Evolutionary conservation across 345 rosid species (phyloP).

Genomic region (Isatis tinctoria): DNA sequence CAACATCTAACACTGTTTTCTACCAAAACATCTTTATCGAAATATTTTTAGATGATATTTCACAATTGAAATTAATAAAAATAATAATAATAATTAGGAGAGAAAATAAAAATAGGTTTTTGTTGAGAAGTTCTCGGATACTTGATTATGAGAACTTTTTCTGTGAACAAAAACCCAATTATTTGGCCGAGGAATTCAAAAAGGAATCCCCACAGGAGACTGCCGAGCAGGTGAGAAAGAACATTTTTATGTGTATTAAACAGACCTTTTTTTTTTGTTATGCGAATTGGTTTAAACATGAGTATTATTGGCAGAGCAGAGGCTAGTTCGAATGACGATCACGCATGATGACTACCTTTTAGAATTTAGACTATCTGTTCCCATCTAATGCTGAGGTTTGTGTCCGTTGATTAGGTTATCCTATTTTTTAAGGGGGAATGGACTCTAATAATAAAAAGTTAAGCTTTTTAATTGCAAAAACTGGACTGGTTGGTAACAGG

Average conservation of each 20-base stretch:
- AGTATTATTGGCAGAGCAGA: conserved; percentile 57
- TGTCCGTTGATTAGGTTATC: neutral
- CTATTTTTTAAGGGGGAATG: too few relatives aligned
- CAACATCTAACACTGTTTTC: too few relatives aligned
- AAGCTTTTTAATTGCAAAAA: neutral
- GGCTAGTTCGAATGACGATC: conserved; percentile 60
- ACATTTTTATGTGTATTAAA: neutral
- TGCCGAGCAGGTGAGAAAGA: conserved; percentile 48
- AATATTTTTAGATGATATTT: too few relatives aligned
- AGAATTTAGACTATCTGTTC: conserved; percentile 50
- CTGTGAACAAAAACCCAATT: too few relatives aligned
- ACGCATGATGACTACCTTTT: conserved; percentile 51
- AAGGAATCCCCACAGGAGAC: conserved; percentile 39
- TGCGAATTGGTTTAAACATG: neutral
- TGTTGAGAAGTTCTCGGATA: too few relatives aligned
- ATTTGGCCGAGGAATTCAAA: conserved; percentile 25
- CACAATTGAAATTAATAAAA: too few relatives aligned
- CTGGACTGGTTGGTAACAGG: conserved; percentile 73
- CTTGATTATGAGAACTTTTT: too few relatives aligned
- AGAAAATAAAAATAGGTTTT: too few relatives aligned
- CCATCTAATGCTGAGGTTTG: conserved; percentile 61
- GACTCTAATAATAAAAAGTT: too few relatives aligned
- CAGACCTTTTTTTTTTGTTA: neutral
- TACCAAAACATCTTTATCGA: too few relatives aligned
- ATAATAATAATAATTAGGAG: too few relatives aligned